These are phyloP conservation scores for Pyronema domesticum DNA, from an alignment of 495 filamentous ascomycete genomes.

Conservation along the genomic window DNA sequence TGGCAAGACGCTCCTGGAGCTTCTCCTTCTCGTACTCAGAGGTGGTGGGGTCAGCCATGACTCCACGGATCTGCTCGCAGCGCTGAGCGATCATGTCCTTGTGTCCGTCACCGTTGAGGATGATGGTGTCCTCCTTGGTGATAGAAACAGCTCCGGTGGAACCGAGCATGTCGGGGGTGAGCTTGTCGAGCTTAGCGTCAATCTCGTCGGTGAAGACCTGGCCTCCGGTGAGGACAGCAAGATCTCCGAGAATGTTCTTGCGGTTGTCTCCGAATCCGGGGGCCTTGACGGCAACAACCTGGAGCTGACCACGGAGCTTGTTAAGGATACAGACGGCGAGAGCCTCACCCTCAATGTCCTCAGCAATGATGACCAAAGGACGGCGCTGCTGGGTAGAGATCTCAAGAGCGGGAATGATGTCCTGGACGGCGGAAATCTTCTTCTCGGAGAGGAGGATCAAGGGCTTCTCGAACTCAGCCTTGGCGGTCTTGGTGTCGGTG, in stretches of 20 bases:
- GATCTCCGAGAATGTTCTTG: constrained; percentile 95
- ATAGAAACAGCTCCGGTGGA: constrained; percentile 97
- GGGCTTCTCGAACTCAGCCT: constrained; percentile 99
- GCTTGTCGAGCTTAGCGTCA: constrained; percentile 96
- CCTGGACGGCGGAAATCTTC: constrained; percentile 97
- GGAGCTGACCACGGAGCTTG: constrained; percentile 97
- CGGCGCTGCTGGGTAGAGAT: constrained; percentile 87
- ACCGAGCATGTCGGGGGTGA: constrained; percentile 85
- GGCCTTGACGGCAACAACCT: constrained; percentile 96
- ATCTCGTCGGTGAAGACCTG: constrained; percentile 97
- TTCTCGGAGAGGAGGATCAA: constrained; percentile 96
- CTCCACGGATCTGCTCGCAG: constrained; percentile 96
- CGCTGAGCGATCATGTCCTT: constrained; percentile 88
- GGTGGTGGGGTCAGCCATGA: constrained; percentile 80
- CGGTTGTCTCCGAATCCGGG: constrained; percentile 99
- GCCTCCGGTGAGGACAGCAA: constrained; percentile 87
- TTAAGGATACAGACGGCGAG: constrained; percentile 97
- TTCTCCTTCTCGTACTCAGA: constrained; percentile 99
- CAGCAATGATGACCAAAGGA: constrained; percentile 92
- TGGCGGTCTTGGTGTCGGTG: constrained; percentile 93
- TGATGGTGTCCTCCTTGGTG: constrained; percentile 98
- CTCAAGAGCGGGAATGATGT: constrained; percentile 95
- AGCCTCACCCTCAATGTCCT: constrained; percentile 98
- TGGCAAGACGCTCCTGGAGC: constrained; percentile 96
- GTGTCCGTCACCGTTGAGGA: constrained; percentile 91